Percentiles rank a stretch among this genome's conserved stretches.
Evolutionary conservation across 805 yeast species (phyloP).

Genomic region (Nakazawaea siamensis): DNA sequence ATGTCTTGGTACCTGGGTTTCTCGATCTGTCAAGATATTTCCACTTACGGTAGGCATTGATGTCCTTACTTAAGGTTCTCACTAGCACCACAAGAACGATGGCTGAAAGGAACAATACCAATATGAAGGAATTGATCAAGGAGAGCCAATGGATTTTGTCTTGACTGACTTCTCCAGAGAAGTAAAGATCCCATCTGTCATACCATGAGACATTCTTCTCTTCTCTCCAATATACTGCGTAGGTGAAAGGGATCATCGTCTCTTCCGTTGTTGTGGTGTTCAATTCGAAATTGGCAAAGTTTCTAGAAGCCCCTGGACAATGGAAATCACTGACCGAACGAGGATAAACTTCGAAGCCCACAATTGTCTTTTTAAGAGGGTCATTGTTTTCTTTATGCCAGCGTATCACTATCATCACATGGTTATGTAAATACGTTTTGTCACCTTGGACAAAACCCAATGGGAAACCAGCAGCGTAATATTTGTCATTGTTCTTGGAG

Average conservation of each 20-base stretch:
- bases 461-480: constrained; percentile 83
- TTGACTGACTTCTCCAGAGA: constrained; percentile 41
- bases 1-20: not conserved
- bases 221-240: constrained; percentile 84
- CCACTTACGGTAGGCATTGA: constrained; percentile 14
- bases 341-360: constrained; percentile 88
- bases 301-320: constrained; percentile 70
- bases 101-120: constrained; percentile 52
- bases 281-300: constrained; percentile 49
- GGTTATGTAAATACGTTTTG: constrained; percentile 65
- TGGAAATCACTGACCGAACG: constrained; percentile 57
- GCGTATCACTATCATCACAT: constrained; percentile 72
- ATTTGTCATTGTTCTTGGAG: constrained; percentile 44
- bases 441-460: constrained; percentile 60
- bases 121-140: constrained; percentile 59
- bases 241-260: constrained; percentile 64
- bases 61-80: constrained; percentile 44
- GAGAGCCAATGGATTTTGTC: constrained; percentile 72
- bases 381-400: constrained; percentile 44
- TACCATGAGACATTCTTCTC: constrained; percentile 58
- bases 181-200: constrained; percentile 68
- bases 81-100: constrained; percentile 59
- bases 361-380: constrained; percentile 44
- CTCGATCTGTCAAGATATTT: not conserved
- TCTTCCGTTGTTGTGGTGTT: constrained; percentile 30